Conservation (phyloP, 208 protist species). For the Vickermania ingenoplastis region DNA sequence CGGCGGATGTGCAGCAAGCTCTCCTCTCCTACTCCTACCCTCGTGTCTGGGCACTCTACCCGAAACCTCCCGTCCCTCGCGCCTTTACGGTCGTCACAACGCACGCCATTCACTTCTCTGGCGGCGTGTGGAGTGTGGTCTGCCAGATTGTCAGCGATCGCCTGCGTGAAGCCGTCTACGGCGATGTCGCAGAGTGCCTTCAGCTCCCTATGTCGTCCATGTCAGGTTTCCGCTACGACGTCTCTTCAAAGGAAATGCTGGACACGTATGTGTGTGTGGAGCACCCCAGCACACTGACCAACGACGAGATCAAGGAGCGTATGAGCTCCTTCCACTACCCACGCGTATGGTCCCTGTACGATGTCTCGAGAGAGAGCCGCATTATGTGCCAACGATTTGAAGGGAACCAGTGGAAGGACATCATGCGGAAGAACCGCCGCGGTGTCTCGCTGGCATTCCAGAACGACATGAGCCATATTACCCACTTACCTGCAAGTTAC, state of each 20-base stretch:
- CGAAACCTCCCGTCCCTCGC: not conserved
- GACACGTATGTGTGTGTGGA: not conserved
- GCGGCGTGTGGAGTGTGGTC: not conserved
- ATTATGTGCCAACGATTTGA: slow-evolving; percentile 5
- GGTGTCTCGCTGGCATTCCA: not conserved
- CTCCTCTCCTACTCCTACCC: not conserved
- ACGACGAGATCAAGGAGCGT: not conserved
- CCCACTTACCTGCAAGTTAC: not conserved
- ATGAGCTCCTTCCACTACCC: slow-evolving; percentile 9
- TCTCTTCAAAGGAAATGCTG: not conserved
- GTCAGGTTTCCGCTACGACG: not conserved
- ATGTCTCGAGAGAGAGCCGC: not conserved
- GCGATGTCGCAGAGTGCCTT: not conserved
- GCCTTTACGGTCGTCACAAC: not conserved
- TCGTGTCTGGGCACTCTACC: slow-evolving; percentile 3
- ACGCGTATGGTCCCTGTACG: slow-evolving; percentile 2
- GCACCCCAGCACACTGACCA: not conserved
- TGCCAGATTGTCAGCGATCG: not conserved
- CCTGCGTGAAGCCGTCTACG: not conserved
- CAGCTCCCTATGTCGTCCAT: not conserved
- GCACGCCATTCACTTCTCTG: not conserved
- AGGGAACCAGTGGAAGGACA: slow-evolving; percentile 15
- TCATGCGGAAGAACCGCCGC: slow-evolving; percentile 4
- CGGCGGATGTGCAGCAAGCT: not conserved
- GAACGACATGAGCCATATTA: not conserved